Base-by-base conservation (phyloP, 2,329 filamentous ascomycete genomes). In the Sporothrix euskadiensis region DNA sequence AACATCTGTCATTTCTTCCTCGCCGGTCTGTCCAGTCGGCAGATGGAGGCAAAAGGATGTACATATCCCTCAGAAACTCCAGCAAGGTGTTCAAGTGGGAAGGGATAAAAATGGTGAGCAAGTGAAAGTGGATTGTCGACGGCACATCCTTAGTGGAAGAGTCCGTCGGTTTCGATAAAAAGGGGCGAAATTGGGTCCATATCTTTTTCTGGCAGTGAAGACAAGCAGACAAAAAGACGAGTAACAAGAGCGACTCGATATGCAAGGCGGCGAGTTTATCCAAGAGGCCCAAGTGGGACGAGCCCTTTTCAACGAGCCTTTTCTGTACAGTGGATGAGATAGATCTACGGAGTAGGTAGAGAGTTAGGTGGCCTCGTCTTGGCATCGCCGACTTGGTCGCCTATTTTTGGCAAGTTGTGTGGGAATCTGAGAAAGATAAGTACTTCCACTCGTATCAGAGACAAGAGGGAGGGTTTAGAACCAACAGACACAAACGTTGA, bases 161-260 rank as follows among this genome's bases (percentile, higher is more conserved):
- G 39, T 66, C 44, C 44, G 65, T 69, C 65, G 65, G 47, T 54
- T 69, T 69, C 44, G 65, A 54, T 22, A 16, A 69, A 69, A 52
- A 54, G 65, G 65, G 65, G 8, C 44, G 63, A 39, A 49, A 54
- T 54, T 54, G 16, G 39, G 39, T 16, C 47, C 63, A 26, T 69
- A 35, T 35, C 35, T 54, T 35, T 52, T 54, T n/a, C 57, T 61
- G 19, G 4, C 9, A 14, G 16, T 49, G 14, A 49, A 49, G 9
- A 12, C 12, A 57, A 39, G 32, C 16, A 30, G 52, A 12, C 41
- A n/a, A 57, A 41, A 2, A 26, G 26, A 26, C 26, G 2, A 41
- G 35, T 39, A 12, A 22, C 3, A n/a, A 14, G 14, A 30, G 12
- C 30, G 39, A 30, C 22, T n/a, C 39, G 39, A 65, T 66, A 47